Evolutionary conservation across 495 filamentous ascomycete genomes (phyloP).

Genomic region (Neurospora tetrasperma): DNA sequence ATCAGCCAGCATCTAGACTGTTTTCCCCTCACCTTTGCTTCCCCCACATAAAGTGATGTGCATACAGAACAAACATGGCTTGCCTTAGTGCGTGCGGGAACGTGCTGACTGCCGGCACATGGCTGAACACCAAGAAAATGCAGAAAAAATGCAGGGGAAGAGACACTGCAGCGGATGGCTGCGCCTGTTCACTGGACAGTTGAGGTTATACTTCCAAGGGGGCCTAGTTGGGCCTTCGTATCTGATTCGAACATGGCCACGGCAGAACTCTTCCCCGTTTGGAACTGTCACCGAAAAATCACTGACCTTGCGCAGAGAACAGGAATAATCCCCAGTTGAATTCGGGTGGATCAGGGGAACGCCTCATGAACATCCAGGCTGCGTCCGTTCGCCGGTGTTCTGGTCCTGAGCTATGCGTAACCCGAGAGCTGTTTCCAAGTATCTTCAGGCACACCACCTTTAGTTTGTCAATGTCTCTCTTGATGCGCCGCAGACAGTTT

Average conservation of each 20-base stretch:
- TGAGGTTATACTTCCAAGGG: neutral
- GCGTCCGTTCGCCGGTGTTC: neutral
- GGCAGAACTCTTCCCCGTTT: neutral
- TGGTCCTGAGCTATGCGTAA: neutral
- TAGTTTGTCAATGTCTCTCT: neutral
- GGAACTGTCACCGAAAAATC: neutral
- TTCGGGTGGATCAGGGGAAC: neutral
- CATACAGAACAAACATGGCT: neutral
- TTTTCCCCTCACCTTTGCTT: neutral
- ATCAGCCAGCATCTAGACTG: neutral
- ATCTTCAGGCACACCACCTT: neutral
- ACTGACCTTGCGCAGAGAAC: neutral
- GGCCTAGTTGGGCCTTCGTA: neutral
- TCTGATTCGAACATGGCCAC: neutral
- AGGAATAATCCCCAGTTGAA: neutral
- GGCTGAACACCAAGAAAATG: neutral
- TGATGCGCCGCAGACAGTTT: neutral
- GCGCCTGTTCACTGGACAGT: neutral
- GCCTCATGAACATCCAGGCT: neutral
- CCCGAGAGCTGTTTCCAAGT: neutral
- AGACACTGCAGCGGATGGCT: neutral
- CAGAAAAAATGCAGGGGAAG: neutral
- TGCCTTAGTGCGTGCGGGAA: neutral
- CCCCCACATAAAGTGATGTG: neutral
- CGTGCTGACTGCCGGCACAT: neutral